phyloP scores from a whole-genome alignment of 768 basidiomycete species.

The Cyclocybe aegerita region DNA sequence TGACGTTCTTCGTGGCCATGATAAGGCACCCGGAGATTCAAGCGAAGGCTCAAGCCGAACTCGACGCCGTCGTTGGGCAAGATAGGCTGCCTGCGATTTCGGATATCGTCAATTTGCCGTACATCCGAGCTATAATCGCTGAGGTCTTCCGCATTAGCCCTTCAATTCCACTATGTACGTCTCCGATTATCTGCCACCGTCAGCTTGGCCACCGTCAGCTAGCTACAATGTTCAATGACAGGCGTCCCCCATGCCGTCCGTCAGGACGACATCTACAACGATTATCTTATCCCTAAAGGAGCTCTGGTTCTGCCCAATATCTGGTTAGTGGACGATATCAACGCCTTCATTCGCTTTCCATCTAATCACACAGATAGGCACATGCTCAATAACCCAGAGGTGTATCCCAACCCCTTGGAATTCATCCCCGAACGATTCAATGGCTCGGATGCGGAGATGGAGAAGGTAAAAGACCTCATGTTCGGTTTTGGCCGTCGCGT shows the following conservation, averaged over 20 bases:
- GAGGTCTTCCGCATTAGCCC: conserved; percentile 18
- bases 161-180: not conserved
- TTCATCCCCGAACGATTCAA: conserved; percentile 16
- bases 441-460: conserved; percentile 10
- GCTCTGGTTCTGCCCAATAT: too few species aligned
- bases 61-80: conserved; percentile 22
- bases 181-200: too few species aligned
- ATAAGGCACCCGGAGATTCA: conserved; percentile 17
- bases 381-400: not conserved
- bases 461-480: conserved; percentile 20
- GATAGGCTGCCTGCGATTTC: conserved; percentile 18
- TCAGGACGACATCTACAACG: too few species aligned
- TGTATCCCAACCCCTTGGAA: conserved; percentile 16
- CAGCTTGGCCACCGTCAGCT: too few species aligned
- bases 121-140: conserved; percentile 18
- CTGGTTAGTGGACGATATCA: too few species aligned
- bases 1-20: conserved; percentile 33
- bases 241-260: too few species aligned
- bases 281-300: too few species aligned
- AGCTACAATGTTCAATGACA: too few species aligned
- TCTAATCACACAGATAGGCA: not conserved
- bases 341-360: too few species aligned
- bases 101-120: conserved; percentile 17
- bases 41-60: conserved; percentile 17
- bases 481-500: conserved; percentile 40